phyloP scores from a whole-genome alignment of 75 land plant genomes.

The Cryptomeria japonica region DNA sequence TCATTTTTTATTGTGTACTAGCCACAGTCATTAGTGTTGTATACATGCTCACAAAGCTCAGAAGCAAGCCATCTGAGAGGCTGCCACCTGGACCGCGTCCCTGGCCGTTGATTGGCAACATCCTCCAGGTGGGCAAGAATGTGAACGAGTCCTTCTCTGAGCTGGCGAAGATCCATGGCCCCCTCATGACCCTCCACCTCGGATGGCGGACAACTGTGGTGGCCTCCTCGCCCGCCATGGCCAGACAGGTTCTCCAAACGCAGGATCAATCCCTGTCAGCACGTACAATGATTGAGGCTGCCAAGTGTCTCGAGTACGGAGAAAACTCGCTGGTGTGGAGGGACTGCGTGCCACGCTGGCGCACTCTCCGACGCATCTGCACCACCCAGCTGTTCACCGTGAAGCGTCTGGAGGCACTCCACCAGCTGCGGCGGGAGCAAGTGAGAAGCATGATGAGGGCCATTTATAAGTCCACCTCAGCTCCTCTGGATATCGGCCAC shows the following conservation, averaged over 20 bases:
- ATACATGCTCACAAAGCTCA: neutral
- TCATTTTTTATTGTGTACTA: no score
- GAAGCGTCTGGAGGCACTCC: slow-evolving; percentile 28
- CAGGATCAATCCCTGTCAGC: slow-evolving; percentile 41
- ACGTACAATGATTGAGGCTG: slow-evolving; percentile 29
- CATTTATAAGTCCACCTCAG: neutral
- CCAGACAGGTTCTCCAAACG: slow-evolving; percentile 36
- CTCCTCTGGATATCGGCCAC: slow-evolving; percentile 22
- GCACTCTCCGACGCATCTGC: slow-evolving; percentile 44
- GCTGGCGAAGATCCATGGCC: slow-evolving; percentile 26
- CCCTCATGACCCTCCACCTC: slow-evolving; percentile 36
- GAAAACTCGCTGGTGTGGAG: slow-evolving; percentile 19
- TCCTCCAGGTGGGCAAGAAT: slow-evolving; percentile 23
- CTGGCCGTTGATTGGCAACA: slow-evolving; percentile 29
- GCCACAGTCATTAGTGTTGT: neutral
- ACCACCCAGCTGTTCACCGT: slow-evolving; percentile 42
- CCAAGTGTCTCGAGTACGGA: slow-evolving; percentile 15
- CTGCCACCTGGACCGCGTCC: slow-evolving; percentile 34
- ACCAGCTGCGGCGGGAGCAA: slow-evolving; percentile 15
- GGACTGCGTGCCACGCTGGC: slow-evolving; percentile 52
- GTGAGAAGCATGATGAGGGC: neutral
- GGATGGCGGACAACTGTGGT: slow-evolving; percentile 40
- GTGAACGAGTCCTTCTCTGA: slow-evolving; percentile 9
- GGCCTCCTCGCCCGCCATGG: slow-evolving; percentile 33
- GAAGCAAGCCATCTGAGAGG: neutral